Base-by-base conservation (phyloP, 768 basidiomycete species). In the Collybia mongolica region DNA sequence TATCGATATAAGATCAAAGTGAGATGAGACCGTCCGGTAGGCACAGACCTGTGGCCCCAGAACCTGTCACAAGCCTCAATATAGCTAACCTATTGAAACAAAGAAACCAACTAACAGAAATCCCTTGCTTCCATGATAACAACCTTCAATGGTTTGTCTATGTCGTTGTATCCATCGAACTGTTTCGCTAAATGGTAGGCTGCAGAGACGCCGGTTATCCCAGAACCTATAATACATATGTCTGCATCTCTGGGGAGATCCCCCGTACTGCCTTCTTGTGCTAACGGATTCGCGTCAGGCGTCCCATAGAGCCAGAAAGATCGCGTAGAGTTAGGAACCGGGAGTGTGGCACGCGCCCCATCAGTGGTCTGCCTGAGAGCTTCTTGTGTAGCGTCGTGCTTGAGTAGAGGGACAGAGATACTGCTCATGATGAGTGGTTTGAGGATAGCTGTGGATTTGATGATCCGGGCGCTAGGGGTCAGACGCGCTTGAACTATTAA, bases 81-180 rank as follows among this genome's bases (percentile, higher is more conserved):
- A 15, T 28, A 56, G 26, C 11, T 24, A 18, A 40, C 23, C n/a
- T 15, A 39, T 5, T 49, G 41, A 8, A 17, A 46, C 37, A 52
- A 50, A 6, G 50, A 44, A 36, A 42, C 14, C 23, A 20, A 32
- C 89, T 68, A 19, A 92, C 93, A 89, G 65, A 94, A 87, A 61
- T 92, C 86, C 57, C 94, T 73, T 3, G 92, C 94, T 62, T 96
- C 93, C 8, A 97, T 65, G 11, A 95, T 72, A 14, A 84, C 82
- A 1, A 84, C 73, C 29, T 70, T 82, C 40, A 81, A 52, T 11
- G 72, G 59, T 36, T 55, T 44, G 26, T 46, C 46, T 17, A 51
- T 24, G 22, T 8, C 40, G 51, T 15, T 45, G 29, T 48, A 35
- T 53, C 56, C 26, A 52, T 51, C 56, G 36, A 65, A 49, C 11